Evolutionary conservation across 2,329 filamentous ascomycete species (phyloP).

Genomic region (Fusarium tjaetaba): DNA sequence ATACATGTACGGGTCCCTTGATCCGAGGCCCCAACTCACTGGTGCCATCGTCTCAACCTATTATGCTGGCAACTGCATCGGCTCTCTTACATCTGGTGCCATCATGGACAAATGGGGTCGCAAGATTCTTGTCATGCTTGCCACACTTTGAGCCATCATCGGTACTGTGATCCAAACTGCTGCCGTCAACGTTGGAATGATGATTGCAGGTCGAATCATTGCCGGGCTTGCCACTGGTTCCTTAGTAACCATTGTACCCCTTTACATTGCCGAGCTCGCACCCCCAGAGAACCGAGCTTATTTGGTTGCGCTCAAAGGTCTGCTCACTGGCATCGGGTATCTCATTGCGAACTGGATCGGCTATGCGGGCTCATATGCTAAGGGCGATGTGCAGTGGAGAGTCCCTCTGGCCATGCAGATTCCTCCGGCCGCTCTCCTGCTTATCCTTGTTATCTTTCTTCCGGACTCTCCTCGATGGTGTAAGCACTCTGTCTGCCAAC

Average conservation of each 20-base stretch:
- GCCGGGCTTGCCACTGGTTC: not conserved
- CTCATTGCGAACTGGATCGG: not conserved
- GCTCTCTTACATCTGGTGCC: not conserved
- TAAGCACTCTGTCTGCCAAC: not conserved
- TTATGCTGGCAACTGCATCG: not conserved
- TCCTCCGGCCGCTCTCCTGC: not conserved
- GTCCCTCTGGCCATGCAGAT: not conserved
- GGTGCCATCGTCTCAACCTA: not conserved
- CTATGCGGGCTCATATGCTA: not conserved
- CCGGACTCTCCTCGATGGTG: not conserved
- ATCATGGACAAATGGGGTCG: not conserved
- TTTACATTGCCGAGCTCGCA: not conserved
- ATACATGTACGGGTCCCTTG: not conserved
- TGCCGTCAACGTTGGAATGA: not conserved
- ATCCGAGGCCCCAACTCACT: not conserved
- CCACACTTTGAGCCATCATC: not conserved
- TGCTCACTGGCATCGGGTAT: not conserved
- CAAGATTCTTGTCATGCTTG: not conserved
- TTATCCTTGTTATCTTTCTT: not conserved
- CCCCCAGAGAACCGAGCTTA: not conserved
- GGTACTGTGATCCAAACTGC: not conserved
- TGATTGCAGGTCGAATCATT: not conserved
- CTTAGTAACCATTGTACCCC: not conserved
- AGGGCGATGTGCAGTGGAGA: not conserved
- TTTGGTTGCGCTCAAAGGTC: not conserved